A percentile compares a stretch with the other conserved stretches of the same genome.
Evolutionary conservation across 345 rosid species (phyloP).

Genomic region (Streptanthus diversifolius): DNA sequence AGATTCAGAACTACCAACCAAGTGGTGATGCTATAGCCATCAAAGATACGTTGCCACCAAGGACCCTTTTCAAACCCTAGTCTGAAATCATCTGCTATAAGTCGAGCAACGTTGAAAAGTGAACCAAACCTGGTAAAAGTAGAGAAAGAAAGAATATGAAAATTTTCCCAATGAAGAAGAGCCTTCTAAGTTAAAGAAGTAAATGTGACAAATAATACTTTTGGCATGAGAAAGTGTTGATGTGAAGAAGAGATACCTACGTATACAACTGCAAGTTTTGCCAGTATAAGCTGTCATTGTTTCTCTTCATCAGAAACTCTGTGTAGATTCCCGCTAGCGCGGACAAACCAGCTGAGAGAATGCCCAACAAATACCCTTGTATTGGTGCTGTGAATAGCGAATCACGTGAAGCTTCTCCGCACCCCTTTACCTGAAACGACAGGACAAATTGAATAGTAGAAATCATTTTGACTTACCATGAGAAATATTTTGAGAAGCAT

Average conservation of each 20-base stretch:
- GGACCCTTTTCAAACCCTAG: slow-evolving; percentile 84
- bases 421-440: slow-evolving; percentile 66
- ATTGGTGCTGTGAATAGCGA: slow-evolving; percentile 88
- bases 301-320: slow-evolving; percentile 95
- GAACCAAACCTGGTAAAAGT: slow-evolving; percentile 61
- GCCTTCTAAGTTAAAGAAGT: not conserved
- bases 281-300: slow-evolving; percentile 90
- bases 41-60: slow-evolving; percentile 87
- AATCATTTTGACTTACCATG: not conserved
- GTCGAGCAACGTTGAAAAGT: slow-evolving; percentile 78
- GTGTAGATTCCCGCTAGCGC: slow-evolving; percentile 95
- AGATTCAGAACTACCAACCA: slow-evolving; percentile 86
- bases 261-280: slow-evolving; percentile 89
- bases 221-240: slow-evolving; percentile 15
- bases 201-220: not conserved
- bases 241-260: slow-evolving; percentile 61
- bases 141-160: not conserved
- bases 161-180: not conserved
- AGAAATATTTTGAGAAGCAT: not conserved
- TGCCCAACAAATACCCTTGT: slow-evolving; percentile 80
- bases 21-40: slow-evolving; percentile 73
- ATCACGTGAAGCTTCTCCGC: slow-evolving; percentile 82
- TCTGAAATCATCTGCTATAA: slow-evolving; percentile 80
- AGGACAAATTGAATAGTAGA: not conserved
- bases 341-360: slow-evolving; percentile 85